Evolutionary conservation across 2,329 filamentous ascomycete genomes (phyloP).

Genomic region (Talaromyces sp.): DNA sequence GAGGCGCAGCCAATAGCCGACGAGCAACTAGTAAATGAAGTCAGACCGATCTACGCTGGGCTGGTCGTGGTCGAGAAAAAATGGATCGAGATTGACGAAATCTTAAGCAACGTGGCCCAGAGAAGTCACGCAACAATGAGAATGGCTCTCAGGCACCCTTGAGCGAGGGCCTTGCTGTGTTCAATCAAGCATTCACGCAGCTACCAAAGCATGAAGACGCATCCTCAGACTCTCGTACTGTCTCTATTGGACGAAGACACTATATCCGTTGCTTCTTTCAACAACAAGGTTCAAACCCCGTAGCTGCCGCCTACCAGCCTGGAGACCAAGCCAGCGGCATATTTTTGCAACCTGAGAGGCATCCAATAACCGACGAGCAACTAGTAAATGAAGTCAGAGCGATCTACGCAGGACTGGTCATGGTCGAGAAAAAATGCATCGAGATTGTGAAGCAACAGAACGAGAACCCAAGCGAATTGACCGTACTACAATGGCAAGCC

Average conservation of each 20-base stretch:
- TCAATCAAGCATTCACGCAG: background rate
- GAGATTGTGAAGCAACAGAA: constrained; percentile 69
- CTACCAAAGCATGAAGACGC: background rate
- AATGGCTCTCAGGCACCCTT: background rate
- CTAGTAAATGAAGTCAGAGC: constrained; percentile 67
- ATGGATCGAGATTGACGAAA: too few relatives aligned
- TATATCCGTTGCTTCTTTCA: background rate
- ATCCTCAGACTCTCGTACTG: background rate
- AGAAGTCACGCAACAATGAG: constrained; percentile 1
- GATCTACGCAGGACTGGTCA: constrained; percentile 71
- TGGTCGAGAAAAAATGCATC: constrained; percentile 85
- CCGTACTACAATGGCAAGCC: constrained; percentile 76
- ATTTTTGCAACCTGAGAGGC: constrained; percentile 59
- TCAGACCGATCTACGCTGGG: too few relatives aligned
- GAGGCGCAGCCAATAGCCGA: too few relatives aligned
- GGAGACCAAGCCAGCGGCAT: constrained; percentile 31
- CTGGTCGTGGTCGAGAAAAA: too few relatives aligned
- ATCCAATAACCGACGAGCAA: constrained; percentile 72
- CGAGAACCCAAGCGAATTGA: constrained; percentile 51
- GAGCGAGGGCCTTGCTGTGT: background rate
- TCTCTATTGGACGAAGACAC: too few relatives aligned
- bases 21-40: too few relatives aligned
- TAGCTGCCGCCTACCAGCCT: background rate
- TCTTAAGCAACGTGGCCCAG: constrained; percentile 6
- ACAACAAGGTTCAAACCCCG: background rate